phyloP scores from a whole-genome alignment of 2,329 filamentous ascomycete species.

The Xylaria sp. region DNA sequence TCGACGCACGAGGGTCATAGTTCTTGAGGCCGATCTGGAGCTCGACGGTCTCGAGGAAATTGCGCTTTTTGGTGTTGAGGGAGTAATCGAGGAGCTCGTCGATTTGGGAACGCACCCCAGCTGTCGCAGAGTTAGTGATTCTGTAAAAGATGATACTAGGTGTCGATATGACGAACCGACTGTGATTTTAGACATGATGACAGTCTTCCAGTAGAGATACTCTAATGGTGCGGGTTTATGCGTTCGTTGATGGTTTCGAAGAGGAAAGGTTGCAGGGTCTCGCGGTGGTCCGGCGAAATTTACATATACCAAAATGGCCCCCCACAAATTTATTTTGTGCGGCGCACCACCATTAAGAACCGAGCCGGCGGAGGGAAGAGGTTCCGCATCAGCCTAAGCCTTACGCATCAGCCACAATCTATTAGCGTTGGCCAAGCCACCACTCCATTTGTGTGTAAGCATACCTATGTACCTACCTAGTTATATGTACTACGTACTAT shows the following conservation, averaged over 20 bases:
- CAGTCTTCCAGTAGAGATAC: slow-evolving; percentile 87
- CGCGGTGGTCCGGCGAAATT: neutral
- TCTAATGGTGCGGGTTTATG: slow-evolving; percentile 78
- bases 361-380: slow-evolving; percentile 7
- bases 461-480: too few relatives aligned
- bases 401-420: neutral
- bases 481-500: too few relatives aligned
- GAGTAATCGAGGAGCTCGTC: slow-evolving; percentile 95
- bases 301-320: neutral
- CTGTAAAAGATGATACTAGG: slow-evolving; percentile 1
- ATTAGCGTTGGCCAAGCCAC: neutral
- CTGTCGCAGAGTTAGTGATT: slow-evolving; percentile 49
- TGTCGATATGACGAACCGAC: slow-evolving; percentile 62
- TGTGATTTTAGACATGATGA: slow-evolving; percentile 89
- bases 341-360: slow-evolving; percentile 16
- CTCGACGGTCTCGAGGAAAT: slow-evolving; percentile 96
- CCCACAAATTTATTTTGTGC: slow-evolving; percentile 37
- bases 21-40: slow-evolving; percentile 93
- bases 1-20: slow-evolving; percentile 78
- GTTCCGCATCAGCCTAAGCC: too few relatives aligned
- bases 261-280: slow-evolving; percentile 10
- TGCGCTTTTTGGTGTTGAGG: slow-evolving; percentile 94
- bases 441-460: neutral
- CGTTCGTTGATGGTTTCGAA: slow-evolving; percentile 49
- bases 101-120: slow-evolving; percentile 69